A percentile compares a stretch with the other conserved stretches of the same genome.
Conservation (phyloP, 176 grass and related monocot genomes). For the Bolboschoenus planiculmis region DNA sequence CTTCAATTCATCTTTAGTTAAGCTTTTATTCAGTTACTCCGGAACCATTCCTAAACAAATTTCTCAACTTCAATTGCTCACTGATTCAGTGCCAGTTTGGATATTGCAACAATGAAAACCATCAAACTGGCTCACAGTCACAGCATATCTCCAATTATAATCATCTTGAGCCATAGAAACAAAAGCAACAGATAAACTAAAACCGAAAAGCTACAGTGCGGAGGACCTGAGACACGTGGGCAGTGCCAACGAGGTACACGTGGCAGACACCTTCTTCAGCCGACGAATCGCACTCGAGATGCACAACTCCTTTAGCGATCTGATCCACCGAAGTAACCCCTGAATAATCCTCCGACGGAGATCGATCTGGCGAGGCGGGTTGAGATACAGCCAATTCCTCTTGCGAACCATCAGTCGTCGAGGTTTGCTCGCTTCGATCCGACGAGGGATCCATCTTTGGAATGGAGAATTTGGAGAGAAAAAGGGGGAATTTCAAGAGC, state of each 20-base stretch:
- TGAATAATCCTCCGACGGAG: not conserved
- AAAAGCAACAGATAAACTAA: not conserved
- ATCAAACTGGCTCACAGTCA: not conserved
- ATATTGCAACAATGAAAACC: not conserved
- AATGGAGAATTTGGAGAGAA: not conserved
- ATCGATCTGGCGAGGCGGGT: not conserved
- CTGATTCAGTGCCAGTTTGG: not conserved
- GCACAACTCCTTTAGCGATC: conserved; percentile 4
- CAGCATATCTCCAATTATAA: not conserved
- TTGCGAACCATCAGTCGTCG: not conserved
- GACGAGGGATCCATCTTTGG: not conserved
- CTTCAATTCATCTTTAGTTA: not conserved
- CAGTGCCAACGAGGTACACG: conserved; percentile 18
- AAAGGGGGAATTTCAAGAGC: not conserved
- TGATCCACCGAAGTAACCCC: conserved; percentile 5
- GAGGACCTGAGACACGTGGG: not conserved
- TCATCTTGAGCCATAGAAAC: not conserved
- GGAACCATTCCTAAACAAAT: not conserved
- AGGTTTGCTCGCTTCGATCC: too few relatives aligned
- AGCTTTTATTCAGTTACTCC: not conserved
- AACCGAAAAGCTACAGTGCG: not conserved
- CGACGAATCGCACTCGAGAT: conserved; percentile 15
- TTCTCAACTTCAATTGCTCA: not conserved
- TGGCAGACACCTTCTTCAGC: conserved; percentile 14
- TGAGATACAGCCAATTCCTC: not conserved